Evolutionary conservation across 2,329 filamentous ascomycete species (phyloP), one percentile per base, ranked within the genome.

Genomic region (Diaporthe sp.): DNA sequence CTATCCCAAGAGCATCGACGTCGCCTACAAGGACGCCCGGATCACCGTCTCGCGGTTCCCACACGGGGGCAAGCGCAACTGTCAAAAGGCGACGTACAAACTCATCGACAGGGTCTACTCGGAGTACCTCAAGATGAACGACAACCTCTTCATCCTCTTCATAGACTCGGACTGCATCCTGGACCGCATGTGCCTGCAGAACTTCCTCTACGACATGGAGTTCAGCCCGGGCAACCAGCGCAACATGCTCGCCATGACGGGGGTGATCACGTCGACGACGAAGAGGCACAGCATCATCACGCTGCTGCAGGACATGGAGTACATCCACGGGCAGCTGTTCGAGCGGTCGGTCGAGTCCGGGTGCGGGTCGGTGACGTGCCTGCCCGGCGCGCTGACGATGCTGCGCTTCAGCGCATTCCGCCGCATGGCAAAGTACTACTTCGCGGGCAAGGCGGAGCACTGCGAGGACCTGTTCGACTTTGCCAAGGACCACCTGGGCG

Each of bases 131-230:
- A 94, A 93, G 84, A 90, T 92, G 65, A 95, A 98, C 82, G 96
- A 98, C 84, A 95, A 98, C 80, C 87, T 98, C 0, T 98, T 98
- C 83, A 93, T 98, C 72, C 90, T 98, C 15, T 98, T 98, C 85
- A 98, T 98, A 82, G 96, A 98, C 85, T 98, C 96, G 0, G 96
- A 98, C 83, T 98, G 97, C 84, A 97, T 98, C 77, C 88, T 98
- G 68, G 96, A 98, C 86, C 91, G 92, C 75, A 92, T 96, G 55
- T 98, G 96, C 83, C 91, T 98, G 76, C 96, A 98, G 83, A 98
- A 98, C 84, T 98, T 98, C 85, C 94, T 98, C 86, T 98, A 97
- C 84, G 96, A 98, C 83, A 98, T 98, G 97, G 95, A 98, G 84
- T 88, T 98, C 76, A 98, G 96, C 84, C 96, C 96, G 0, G 96